These are phyloP conservation scores for Cinnamomum micranthum DNA, from an alignment of 164 flowering plant species.

Conservation along the genomic window DNA sequence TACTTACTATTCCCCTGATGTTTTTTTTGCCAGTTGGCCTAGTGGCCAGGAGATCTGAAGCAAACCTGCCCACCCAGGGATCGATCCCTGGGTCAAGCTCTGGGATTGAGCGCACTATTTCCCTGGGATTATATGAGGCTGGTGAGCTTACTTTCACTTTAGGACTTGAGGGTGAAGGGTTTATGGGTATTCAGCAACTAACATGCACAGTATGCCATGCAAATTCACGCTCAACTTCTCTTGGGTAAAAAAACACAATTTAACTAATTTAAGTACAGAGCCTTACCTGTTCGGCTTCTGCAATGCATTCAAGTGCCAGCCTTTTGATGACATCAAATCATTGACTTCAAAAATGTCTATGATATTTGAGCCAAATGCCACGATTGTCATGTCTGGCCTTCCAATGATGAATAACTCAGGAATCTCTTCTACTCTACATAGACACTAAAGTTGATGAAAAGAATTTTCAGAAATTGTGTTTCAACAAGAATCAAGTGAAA, in stretches of 20 bases:
- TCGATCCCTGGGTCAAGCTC: too few species aligned
- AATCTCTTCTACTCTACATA: conserved; percentile 61
- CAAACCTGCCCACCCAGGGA: too few species aligned
- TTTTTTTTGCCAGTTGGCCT: too few species aligned
- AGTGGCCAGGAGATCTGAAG: too few species aligned
- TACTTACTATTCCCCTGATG: too few species aligned
- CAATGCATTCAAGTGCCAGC: conserved; percentile 96
- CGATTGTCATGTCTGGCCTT: conserved; percentile 90
- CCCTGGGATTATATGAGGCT: too few species aligned
- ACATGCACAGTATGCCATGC: too few species aligned
- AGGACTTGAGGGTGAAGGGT: too few species aligned
- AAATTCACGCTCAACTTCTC: background rate
- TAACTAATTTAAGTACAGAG: too few species aligned
- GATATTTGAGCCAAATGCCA: conserved; percentile 75
- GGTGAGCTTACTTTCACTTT: too few species aligned
- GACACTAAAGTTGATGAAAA: background rate
- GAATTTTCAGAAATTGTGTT: background rate
- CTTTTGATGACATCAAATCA: conserved; percentile 79
- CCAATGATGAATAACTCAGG: conserved; percentile 77
- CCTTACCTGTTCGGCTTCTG: conserved; percentile 88
- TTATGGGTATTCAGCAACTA: too few species aligned
- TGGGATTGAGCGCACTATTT: too few species aligned
- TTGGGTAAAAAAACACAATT: background rate
- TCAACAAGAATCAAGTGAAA: background rate
- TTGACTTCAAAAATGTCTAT: conserved; percentile 93